These are phyloP conservation scores for Chaetoscypha palmicola DNA, from an alignment of 2,329 filamentous ascomycete species.

Conservation along the genomic window DNA sequence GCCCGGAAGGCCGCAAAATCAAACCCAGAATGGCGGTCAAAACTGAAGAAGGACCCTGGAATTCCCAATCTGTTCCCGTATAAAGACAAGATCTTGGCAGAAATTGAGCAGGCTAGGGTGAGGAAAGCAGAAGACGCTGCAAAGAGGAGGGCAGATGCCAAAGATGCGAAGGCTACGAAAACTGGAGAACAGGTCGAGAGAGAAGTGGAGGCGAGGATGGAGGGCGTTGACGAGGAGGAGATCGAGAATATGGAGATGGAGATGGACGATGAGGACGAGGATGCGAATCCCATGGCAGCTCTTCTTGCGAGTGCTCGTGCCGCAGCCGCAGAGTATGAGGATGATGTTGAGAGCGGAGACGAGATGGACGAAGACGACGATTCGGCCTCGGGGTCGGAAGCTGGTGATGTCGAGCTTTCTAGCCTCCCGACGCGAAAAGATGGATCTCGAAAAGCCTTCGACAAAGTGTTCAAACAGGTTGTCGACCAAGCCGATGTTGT, in stretches of 20 bases:
- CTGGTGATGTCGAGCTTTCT: slow-evolving; percentile 43
- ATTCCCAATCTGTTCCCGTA: slow-evolving; percentile 97
- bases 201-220: slow-evolving; percentile 39
- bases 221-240: slow-evolving; percentile 40
- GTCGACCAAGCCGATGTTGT: slow-evolving; percentile 84
- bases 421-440: slow-evolving; percentile 48
- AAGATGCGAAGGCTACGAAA: slow-evolving; percentile 60
- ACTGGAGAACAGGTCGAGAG: slow-evolving; percentile 43
- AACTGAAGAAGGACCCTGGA: slow-evolving; percentile 94
- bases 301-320: slow-evolving; percentile 76
- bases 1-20: slow-evolving; percentile 82
- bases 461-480: slow-evolving; percentile 94
- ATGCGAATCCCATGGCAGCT: slow-evolving; percentile 87
- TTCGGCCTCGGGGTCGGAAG: slow-evolving; percentile 39
- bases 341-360: slow-evolving; percentile 36
- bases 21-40: slow-evolving; percentile 94
- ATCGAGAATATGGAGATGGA: slow-evolving; percentile 44
- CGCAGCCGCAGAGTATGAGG: slow-evolving; percentile 68
- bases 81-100: slow-evolving; percentile 89
- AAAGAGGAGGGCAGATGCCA: slow-evolving; percentile 64
- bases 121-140: slow-evolving; percentile 73
- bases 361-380: slow-evolving; percentile 51
- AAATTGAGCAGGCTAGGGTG: slow-evolving; percentile 84
- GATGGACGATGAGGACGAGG: slow-evolving; percentile 52
- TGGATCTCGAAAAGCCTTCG: slow-evolving; percentile 76